Evolutionary conservation across 345 rosid species (phyloP), one percentile per base, ranked within the genome.

Genomic region (Salix dunnii): DNA sequence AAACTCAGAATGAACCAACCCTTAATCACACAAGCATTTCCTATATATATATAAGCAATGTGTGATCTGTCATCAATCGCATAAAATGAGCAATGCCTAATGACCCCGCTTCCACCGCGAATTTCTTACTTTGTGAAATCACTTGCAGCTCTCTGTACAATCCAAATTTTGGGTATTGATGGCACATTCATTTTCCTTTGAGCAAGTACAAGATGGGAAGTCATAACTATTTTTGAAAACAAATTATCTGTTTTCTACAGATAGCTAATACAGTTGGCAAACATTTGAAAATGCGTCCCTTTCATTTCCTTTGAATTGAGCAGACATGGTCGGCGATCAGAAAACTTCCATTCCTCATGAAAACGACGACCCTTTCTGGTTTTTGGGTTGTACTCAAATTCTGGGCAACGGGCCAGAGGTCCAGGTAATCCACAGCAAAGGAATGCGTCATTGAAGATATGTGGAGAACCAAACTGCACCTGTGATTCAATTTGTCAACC

Each of bases 301-400:
- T n/a, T n/a, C n/a, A n/a, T n/a, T n/a, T n/a, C n/a, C 67, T 78
- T 43, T 13, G 33, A 51, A 77, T 70, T 81, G n/a, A n/a, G 74
- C 92, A 94, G 98, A 86, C 82, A 33, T 94, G 97, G 97, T 87
- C 98, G 5, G 93, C 92, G 82, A 86, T 90, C 4, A 96, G 97
- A 77, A 87, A 85, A 88, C 91, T 94, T 73, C 96, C 97, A 13
- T 92, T 72, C 81, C 91, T 97, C 1, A 62, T 88, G n/a, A 94
- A 94, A 86, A 91, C 93, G 10, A 76, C n/a, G n/a, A 4, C 95
- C 0, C 81, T 86, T 36, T 81, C 90, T 7, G 94, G 94, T 1
- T 88, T 81, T 73, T 90, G 94, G 93, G 87, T 80, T 91, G 86
- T 92, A 90, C 74, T 91, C 91, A 48, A 92, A 97, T 17, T 94